These are phyloP conservation scores for Fusarium sterilihyphosum DNA, from an alignment of 2,329 filamentous ascomycete genomes.

Conservation along the genomic window DNA sequence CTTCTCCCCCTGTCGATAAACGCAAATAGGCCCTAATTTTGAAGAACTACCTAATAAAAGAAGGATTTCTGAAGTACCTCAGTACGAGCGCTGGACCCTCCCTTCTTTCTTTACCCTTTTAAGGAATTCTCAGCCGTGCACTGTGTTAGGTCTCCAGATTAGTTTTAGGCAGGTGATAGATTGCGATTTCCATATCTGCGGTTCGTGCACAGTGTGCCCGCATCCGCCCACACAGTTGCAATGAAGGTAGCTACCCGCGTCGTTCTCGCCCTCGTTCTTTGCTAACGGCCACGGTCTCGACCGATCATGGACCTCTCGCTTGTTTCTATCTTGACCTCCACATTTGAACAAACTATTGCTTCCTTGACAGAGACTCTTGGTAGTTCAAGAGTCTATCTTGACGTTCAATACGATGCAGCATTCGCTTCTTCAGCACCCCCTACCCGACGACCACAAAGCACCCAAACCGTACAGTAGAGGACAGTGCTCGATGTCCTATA, in stretches of 20 bases:
- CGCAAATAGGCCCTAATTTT: neutral
- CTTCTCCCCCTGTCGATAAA: constrained; percentile 1
- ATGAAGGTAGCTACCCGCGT: constrained; percentile 17
- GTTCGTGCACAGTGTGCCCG: constrained; percentile 14
- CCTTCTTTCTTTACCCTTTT: neutral
- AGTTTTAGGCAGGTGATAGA: neutral
- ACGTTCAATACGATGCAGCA: neutral
- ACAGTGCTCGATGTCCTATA: neutral
- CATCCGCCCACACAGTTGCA: neutral
- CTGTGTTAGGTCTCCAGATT: neutral
- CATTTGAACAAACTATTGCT: neutral
- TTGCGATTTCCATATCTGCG: constrained; percentile 1
- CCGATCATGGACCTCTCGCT: constrained; percentile 7
- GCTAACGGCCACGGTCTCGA: constrained; percentile 20
- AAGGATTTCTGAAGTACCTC: neutral
- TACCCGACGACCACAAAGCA: neutral
- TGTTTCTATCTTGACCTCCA: constrained; percentile 13
- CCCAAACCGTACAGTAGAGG: neutral
- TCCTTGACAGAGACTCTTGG: neutral
- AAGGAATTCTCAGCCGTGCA: constrained; percentile 14
- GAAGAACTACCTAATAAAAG: neutral
- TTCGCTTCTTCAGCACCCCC: neutral
- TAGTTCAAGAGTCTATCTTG: constrained; percentile 2
- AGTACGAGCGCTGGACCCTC: neutral
- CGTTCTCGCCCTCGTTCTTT: constrained; percentile 20